Conservation (phyloP, 805 yeast genomes). For the Ogataea nakhonphanomensis region DNA sequence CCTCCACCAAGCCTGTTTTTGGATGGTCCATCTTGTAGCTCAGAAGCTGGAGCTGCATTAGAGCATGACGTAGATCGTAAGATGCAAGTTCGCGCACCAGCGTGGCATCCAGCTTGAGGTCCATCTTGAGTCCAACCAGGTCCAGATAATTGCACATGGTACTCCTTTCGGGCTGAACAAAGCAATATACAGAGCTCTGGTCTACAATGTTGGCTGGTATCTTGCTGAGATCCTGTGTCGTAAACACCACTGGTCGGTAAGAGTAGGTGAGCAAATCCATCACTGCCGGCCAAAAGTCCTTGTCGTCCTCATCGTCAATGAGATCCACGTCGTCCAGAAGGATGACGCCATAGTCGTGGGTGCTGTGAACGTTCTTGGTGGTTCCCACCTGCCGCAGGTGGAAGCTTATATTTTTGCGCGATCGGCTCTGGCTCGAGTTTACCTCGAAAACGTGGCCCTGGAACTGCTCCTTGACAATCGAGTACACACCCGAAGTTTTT, state of each 20-base stretch:
- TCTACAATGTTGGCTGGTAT: constrained; percentile 30
- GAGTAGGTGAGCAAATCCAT: constrained; percentile 49
- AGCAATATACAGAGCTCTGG: constrained; percentile 28
- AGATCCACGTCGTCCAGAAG: constrained; percentile 85
- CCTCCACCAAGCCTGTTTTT: constrained; percentile 16
- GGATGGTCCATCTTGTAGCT: constrained; percentile 20
- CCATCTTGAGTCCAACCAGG: constrained; percentile 26
- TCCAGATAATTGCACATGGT: constrained; percentile 24
- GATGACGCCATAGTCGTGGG: constrained; percentile 53
- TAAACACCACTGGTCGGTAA: constrained; percentile 34
- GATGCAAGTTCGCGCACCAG: constrained; percentile 17
- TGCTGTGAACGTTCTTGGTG: constrained; percentile 67
- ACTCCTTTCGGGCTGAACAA: constrained; percentile 9
- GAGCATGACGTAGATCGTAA: constrained; percentile 26
- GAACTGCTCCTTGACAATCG: constrained; percentile 54
- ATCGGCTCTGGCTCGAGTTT: constrained; percentile 69
- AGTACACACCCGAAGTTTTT: constrained; percentile 69
- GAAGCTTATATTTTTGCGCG: constrained; percentile 64
- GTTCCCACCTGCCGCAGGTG: constrained; percentile 77
- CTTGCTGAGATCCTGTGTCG: constrained; percentile 25
- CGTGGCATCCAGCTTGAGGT: constrained; percentile 21
- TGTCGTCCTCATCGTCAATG: constrained; percentile 69
- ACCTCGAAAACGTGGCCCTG: constrained; percentile 78
- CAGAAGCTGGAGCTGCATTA: constrained; percentile 30
- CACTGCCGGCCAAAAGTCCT: constrained; percentile 74